Conservation (phyloP, 371 early-diverging fungal genomes). For the Dipsacomyces acuminosporus region DNA sequence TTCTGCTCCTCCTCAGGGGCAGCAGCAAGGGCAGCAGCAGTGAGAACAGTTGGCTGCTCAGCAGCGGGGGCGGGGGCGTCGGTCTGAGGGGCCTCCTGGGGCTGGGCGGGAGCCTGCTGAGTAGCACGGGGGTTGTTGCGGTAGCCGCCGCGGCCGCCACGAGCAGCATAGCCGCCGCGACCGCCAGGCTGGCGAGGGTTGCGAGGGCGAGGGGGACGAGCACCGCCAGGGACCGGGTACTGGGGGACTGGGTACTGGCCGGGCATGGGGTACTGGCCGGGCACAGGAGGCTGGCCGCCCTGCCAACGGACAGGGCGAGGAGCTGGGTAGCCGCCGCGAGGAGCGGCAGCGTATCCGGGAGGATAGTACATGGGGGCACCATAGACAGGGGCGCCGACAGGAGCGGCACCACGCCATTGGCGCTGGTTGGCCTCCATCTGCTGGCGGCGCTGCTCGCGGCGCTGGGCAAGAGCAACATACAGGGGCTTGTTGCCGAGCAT, state of each 20-base stretch:
- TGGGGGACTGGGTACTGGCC: slow-evolving; percentile 31
- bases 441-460: slow-evolving; percentile 94
- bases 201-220: slow-evolving; percentile 51
- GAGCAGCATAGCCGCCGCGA: slow-evolving; percentile 49
- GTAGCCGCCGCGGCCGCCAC: slow-evolving; percentile 44
- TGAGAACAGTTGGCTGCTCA: slow-evolving; percentile 53
- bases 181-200: slow-evolving; percentile 58
- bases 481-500: slow-evolving; percentile 94
- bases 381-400: slow-evolving; percentile 47
- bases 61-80: slow-evolving; percentile 47
- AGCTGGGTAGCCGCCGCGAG: slow-evolving; percentile 22
- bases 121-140: slow-evolving; percentile 37
- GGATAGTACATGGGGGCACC: slow-evolving; percentile 47
- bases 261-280: slow-evolving; percentile 44
- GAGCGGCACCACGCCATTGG: slow-evolving; percentile 67
- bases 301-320: slow-evolving; percentile 50
- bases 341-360: slow-evolving; percentile 39
- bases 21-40: slow-evolving; percentile 76
- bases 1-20: slow-evolving; percentile 85
- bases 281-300: slow-evolving; percentile 47
- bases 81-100: slow-evolving; percentile 28
- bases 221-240: slow-evolving; percentile 14
- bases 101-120: slow-evolving; percentile 39
- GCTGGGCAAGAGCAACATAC: slow-evolving; percentile 96
- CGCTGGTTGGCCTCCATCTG: slow-evolving; percentile 94